Evolutionary conservation across 768 basidiomycete genomes (phyloP), one percentile per base, ranked within the genome.

Genomic region (Pholiota conissans): DNA sequence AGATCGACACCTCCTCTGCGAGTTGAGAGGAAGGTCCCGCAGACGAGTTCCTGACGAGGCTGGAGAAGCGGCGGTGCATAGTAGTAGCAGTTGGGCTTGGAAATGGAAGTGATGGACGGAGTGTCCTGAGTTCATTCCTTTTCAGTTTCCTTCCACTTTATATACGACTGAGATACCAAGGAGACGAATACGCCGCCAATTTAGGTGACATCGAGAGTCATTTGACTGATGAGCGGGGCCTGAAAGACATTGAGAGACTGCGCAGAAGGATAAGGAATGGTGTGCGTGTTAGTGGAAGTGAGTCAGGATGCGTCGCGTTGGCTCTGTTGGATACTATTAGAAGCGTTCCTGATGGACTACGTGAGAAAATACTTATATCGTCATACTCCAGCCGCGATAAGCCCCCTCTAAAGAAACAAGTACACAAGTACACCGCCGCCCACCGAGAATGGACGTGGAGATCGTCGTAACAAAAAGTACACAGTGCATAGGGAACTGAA

Each of bases 11-110:
- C 24, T 58, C 64, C 8, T 59, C 49, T 24, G 37, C 37, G 32
- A 54, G 52, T 13, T 45, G 42, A 50, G 61, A 61, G 27, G 60
- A 46, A 26, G 48, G 24, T n/a, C 63, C 57, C n/a, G 60, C 59
- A 52, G 67, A 63, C 11, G 64, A 54, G 45, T 50, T 59, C 35
- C 61, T 66, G 58, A 69, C 53, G 22, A 72, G 59, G 34, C 57
- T 62, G 20, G 71, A 72, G 39, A 70, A 58, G 48, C 68, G 66
- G 40, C 67, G 69, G 56, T 68, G 64, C 69, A 69, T 70, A 39
- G 27, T 16, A 29, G 49, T 20, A 39, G 53, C 16, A 32, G 39
- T 10, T 35, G 37, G 9, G 4, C 39, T n/a, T n/a, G n/a, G n/a
- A n/a, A n/a, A n/a, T n/a, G n/a, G n/a, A n/a, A n/a, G n/a, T n/a